Evolutionary conservation across 2,329 filamentous ascomycete species (phyloP).

Genomic region (Paradendryphiella salina): DNA sequence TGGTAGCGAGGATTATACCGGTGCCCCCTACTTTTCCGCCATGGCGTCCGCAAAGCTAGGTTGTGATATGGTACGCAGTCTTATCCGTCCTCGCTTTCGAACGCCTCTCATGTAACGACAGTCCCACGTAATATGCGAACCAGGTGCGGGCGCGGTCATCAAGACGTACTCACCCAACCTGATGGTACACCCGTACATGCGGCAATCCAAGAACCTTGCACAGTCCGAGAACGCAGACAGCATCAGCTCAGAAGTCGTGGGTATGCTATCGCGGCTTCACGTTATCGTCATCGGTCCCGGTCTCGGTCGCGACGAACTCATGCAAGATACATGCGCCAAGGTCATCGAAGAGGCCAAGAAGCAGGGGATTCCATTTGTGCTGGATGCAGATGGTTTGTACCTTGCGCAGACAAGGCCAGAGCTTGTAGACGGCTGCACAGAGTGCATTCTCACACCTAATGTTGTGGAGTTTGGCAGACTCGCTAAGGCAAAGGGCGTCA

Average conservation of each 20-base stretch:
- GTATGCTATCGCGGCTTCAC: conserved; percentile 83
- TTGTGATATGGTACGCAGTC: conserved; percentile 74
- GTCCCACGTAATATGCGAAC: conserved; percentile 96
- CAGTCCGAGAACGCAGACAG: conserved; percentile 61
- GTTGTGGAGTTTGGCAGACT: conserved; percentile 88
- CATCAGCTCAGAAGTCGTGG: conserved; percentile 70
- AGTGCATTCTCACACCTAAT: conserved; percentile 91
- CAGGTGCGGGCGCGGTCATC: conserved; percentile 79
- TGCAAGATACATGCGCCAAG: conserved; percentile 80
- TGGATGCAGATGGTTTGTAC: conserved; percentile 88
- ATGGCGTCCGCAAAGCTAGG: conserved; percentile 93
- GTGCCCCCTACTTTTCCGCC: conserved; percentile 95
- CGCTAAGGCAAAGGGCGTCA: conserved; percentile 73
- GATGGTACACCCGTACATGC: conserved; percentile 97
- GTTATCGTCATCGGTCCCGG: conserved; percentile 92
- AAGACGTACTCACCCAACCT: conserved; percentile 98
- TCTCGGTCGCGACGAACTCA: conserved; percentile 83
- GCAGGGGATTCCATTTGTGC: conserved; percentile 73
- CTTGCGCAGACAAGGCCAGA: conserved; percentile 75
- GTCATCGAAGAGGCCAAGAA: conserved; percentile 79
- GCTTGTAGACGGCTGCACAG: conserved; percentile 76
- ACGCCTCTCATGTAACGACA: conserved; percentile 42
- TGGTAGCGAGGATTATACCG: conserved; percentile 93
- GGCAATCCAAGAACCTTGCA: conserved; percentile 66
- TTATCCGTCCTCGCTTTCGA: background rate